Base-by-base conservation (phyloP, 805 yeast species). In the Pichia pseudocactophila region DNA sequence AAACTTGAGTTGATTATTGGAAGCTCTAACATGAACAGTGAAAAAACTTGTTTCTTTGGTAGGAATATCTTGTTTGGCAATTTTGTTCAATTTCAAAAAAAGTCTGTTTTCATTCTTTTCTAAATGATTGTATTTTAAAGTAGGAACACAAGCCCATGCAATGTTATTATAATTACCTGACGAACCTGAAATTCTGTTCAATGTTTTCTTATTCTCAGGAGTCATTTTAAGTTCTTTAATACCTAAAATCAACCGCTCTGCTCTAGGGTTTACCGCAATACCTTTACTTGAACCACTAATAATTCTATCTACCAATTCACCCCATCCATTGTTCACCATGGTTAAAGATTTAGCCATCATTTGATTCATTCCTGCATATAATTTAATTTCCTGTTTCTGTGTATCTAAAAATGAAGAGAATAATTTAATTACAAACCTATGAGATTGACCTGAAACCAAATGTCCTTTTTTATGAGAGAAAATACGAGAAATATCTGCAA, bases 221-320 rank as follows among this genome's bases (percentile, higher is more conserved):
- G 37, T 31, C 18, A 49, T 20, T 55, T 73, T 75, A 53, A 83
- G 74, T 57, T 85, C 95, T 58, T 84, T 85, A 36, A 86, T 74
- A 2, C 89, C 71, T 9, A 84, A 72, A 28, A 76, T 70, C 49
- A 87, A 65, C 44, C 69, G 71, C 52, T 82, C 89, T 3, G 92
- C 87, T 58, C 94, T 71, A 22, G 90, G 88, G 47, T 85, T 83
- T 25, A 83, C 73, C 4, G 89, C 90, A 41, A 85, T 76, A 49
- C 95, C 95, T 42, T 73, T 74, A 44, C 70, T 74, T 1, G 89
- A 75, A 20, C 94, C 92, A 13, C 74, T 59, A 49, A 87, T 80
- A 46, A 87, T 82, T 53, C 94, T 68, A 53, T 85, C 87, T 18
- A 82, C 74, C 39, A 84, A 63, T 48, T 82, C 89, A 63, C 96